Percentiles rank a stretch among this genome's conserved stretches.
Conservation (phyloP, 768 basidiomycete species). For the Agaricus blazei region DNA sequence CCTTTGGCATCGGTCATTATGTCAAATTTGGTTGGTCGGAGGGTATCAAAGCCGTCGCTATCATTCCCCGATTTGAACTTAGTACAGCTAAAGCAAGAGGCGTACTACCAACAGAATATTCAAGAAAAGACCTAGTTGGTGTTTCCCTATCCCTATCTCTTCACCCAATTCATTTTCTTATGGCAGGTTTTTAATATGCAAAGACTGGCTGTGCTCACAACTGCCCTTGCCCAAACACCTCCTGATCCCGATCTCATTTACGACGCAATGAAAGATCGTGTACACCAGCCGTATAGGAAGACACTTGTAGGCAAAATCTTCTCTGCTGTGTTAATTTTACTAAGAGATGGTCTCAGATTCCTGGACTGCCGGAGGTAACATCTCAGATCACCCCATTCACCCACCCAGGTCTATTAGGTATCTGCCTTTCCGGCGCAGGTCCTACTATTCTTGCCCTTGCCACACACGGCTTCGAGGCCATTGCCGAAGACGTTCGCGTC, state of each 20-base stretch:
- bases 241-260: conserved; percentile 97
- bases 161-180: conserved; percentile 1
- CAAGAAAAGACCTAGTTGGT: conserved; percentile 86
- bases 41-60: conserved; percentile 86
- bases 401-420: conserved; percentile 93
- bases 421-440: conserved; percentile 96
- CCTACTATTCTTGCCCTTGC: conserved; percentile 97
- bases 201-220: conserved; percentile 91
- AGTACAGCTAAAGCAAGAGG: conserved; percentile 93
- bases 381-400: conserved; percentile 80
- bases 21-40: conserved; percentile 84
- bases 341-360: conserved; percentile 58
- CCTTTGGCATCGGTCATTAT: conserved; percentile 88
- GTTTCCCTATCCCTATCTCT: neutral
- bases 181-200: conserved; percentile 94
- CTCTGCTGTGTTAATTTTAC: conserved; percentile 1
- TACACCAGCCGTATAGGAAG: conserved; percentile 96
- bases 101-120: conserved; percentile 81
- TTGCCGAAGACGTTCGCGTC: conserved; percentile 73
- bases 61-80: conserved; percentile 93
- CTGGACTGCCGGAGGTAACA: conserved; percentile 91
- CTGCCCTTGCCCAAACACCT: conserved; percentile 84
- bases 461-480: conserved; percentile 74
- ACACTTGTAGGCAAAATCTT: conserved; percentile 52
- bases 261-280: conserved; percentile 97